Conservation (phyloP, 179 eudicot species). For the Camellia oleifera region DNA sequence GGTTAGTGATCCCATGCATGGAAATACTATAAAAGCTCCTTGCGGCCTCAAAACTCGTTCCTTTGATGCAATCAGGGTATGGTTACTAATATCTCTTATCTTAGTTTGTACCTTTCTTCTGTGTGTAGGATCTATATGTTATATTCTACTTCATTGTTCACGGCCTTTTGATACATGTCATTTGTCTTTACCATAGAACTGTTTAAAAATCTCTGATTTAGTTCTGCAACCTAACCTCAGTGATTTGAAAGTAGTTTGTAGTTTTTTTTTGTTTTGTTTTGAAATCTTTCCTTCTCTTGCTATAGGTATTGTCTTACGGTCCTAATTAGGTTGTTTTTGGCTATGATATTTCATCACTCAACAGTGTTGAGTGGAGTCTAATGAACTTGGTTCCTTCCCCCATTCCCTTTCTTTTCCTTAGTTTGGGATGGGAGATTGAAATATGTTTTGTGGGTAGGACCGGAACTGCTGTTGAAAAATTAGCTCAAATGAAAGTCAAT, state of each 20-base stretch:
- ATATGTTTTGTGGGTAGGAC: no score
- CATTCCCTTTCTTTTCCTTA: no score
- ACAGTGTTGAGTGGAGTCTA: no score
- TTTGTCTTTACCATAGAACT: neutral
- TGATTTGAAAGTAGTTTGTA: neutral
- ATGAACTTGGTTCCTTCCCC: no score
- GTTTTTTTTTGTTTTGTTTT: neutral
- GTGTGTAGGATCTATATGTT: neutral
- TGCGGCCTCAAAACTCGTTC: conserved; percentile 35
- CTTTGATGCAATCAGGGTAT: conserved; percentile 35
- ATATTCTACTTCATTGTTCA: neutral
- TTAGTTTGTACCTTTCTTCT: neutral
- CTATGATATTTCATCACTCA: no score
- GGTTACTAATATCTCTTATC: neutral
- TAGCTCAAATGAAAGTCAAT: no score
- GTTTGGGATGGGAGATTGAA: no score
- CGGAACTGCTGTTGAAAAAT: no score
- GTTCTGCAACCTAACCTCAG: neutral
- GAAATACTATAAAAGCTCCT: conserved; percentile 35
- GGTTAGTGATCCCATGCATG: conserved; percentile 36
- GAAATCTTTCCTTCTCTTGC: no score
- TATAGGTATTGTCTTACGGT: no score
- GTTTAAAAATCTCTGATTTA: neutral
- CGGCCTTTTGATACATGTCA: neutral
- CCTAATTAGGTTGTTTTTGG: no score